Evolutionary conservation across 495 filamentous ascomycete genomes (phyloP), one percentile per base, ranked within the genome.

Genomic region (Sphaerosporella brunnea): DNA sequence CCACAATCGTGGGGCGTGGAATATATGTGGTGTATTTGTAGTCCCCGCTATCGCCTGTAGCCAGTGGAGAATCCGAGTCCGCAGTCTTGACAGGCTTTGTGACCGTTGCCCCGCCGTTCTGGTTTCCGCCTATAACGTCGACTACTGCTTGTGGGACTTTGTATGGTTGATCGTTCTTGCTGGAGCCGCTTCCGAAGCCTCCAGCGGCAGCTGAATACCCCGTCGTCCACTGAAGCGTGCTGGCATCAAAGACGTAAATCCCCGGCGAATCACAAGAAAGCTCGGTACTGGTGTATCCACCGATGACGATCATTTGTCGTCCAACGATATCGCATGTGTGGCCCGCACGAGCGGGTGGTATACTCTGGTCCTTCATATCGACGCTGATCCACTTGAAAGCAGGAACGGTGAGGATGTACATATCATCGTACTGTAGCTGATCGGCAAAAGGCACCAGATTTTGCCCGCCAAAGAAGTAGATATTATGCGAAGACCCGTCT

Each of bases 371-470:
- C 9, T 54, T 48, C 28, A 62, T 63, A 44, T 78, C 66, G 26
- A 82, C 77, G 49, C 73, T 58, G 36, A 84, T 75, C 81, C 81
- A 84, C 1, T 73, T 80, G 53, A 86, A 80, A 9, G 69, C 64
- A 0, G 82, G 81, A 38, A 86, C 68, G n/a, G 75, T 78, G 19
- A 86, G 67, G 43, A 85, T 81, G 73, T 78, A 84, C 66, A 82
- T 76, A 55, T 85, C 81, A 37, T 69, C 68, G 61, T 82, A 83
- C 53, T 83, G 76, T 2, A 62, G 72, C 62, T 82, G 73, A 43
- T 65, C 54, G 18, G 47, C 67, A 51, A 65, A 69, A 3, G 79
- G 78, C 20, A 69, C 63, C 9, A 84, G 66, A 51, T 79, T 82
- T 54, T 85, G 80, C 0, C 81, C 81, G 4, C 78, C 81, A 51